Base-by-base conservation (phyloP, 306 rosid species). In the Styphnolobium japonicum region DNA sequence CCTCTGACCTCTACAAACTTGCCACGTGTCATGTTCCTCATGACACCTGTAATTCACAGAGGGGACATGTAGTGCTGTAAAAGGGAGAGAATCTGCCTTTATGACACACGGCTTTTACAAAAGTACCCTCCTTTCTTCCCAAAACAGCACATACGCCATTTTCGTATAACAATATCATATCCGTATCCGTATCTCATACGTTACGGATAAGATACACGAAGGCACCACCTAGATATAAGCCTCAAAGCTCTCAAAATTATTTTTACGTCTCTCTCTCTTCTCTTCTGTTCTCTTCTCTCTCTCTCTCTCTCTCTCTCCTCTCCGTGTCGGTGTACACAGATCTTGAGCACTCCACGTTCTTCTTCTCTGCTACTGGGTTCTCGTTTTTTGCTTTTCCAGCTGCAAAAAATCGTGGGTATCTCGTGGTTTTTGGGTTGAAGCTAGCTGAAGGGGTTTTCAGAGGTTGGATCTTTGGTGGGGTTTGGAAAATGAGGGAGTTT, bases 321-420 rank as follows among this genome's bases (percentile, higher is more conserved):
- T 60, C 63, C 37, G 81, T 92, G 97, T 92, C 96, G 97, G 97
- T 90, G 96, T 72, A 21, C 86, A 71, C 87, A 86, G 96, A 90
- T 92, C 97, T 90, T 80, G 87, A 71, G 74, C 77, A 77, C 71
- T 68, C 37, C 39, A 82, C 88, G 73, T 62, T 40, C 81, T 83
- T 67, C 76, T 48, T 86, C 84, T 23, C 66, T 31, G 42, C 75
- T 29, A 46, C 79, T 63, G 56, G 42, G 33, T 18, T 77, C 25
- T 16, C 15, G 16, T 85, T 78, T 67, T 36, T 68, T 52, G 66
- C 31, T 79, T 36, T 40, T 77, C 82, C 70, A 34, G 60, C 80
- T 75, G 80, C 67, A 22, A 55, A 45, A 43, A 65, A 40, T 82
- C 67, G 58, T 51, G 83, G 71, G 69, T 68, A 4, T 51, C 71